A percentile compares a stretch with the other conserved stretches of the same genome.
Conservation (phyloP, 768 basidiomycete genomes). For the Leccinellum rugosiceps region DNA sequence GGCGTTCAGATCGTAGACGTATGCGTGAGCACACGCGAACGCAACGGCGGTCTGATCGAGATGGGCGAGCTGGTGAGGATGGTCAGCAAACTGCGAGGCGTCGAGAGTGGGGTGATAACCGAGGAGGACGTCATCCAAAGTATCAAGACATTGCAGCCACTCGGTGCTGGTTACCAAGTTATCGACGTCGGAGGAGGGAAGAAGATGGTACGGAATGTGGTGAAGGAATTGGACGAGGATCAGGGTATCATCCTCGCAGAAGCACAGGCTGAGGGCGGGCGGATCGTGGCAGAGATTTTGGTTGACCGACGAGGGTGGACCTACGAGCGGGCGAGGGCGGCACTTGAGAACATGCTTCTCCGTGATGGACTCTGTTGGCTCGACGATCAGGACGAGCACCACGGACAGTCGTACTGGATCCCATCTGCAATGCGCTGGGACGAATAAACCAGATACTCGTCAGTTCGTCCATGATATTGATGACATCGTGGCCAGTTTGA, state of each 20-base stretch:
- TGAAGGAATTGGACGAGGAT: slow-evolving; percentile 87
- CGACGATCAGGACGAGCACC: slow-evolving; percentile 77
- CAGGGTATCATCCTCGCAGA: slow-evolving; percentile 79
- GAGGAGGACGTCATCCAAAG: slow-evolving; percentile 82
- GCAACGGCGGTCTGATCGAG: slow-evolving; percentile 91
- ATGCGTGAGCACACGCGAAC: slow-evolving; percentile 81
- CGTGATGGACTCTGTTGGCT: slow-evolving; percentile 94
- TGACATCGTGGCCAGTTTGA: neutral
- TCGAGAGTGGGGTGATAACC: slow-evolving; percentile 66
- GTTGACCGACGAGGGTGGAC: slow-evolving; percentile 72
- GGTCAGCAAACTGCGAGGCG: slow-evolving; percentile 72
- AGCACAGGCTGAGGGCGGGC: slow-evolving; percentile 64
- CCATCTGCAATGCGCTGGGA: slow-evolving; percentile 88
- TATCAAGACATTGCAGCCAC: slow-evolving; percentile 82
- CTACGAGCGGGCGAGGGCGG: slow-evolving; percentile 67
- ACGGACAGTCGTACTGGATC: slow-evolving; percentile 78
- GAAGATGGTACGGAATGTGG: slow-evolving; percentile 86
- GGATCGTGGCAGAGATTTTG: slow-evolving; percentile 63
- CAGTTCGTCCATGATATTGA: neutral
- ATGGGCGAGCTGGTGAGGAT: slow-evolving; percentile 80
- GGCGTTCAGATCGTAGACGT: slow-evolving; percentile 94
- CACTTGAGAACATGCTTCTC: slow-evolving; percentile 86
- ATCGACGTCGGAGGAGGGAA: slow-evolving; percentile 63
- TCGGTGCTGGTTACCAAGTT: slow-evolving; percentile 90
- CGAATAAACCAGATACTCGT: slow-evolving; percentile 32